These are phyloP conservation scores for Paecilomyces niveus DNA, from an alignment of 2,329 filamentous ascomycete genomes.

Conservation along the genomic window DNA sequence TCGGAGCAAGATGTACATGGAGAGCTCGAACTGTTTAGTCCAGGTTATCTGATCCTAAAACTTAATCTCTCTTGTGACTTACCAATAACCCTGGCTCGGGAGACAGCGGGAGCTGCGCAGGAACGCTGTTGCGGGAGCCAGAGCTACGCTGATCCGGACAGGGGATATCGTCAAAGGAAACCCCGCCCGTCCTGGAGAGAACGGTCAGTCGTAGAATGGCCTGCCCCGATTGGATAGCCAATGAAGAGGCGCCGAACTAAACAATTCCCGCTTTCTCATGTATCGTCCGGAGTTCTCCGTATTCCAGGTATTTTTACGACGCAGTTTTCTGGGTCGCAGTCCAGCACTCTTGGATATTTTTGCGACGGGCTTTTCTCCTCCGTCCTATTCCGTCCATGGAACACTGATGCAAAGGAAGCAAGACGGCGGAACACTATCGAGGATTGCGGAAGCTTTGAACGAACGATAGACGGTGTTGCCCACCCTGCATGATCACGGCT, in stretches of 20 bases:
- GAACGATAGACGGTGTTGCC: conserved; percentile 8
- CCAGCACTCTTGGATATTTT: not conserved
- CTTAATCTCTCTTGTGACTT: not conserved
- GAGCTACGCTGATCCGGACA: not conserved
- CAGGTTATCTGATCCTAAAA: not conserved
- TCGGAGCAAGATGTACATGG: not conserved
- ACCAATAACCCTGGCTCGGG: not conserved
- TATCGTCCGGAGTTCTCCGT: not conserved
- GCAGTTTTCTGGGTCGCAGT: not conserved
- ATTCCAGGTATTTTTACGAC: not conserved
- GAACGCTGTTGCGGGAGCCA: not conserved
- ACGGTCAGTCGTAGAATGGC: not conserved
- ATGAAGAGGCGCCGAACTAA: not conserved
- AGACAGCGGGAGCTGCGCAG: not conserved
- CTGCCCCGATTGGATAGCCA: not conserved
- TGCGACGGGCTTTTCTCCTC: not conserved
- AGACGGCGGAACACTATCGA: conserved; percentile 2
- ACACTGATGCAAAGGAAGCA: not conserved
- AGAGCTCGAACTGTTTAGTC: not conserved
- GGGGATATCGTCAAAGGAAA: not conserved
- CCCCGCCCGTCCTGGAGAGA: not conserved
- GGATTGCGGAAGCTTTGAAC: conserved; percentile 11
- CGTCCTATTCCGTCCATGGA: not conserved
- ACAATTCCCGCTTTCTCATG: not conserved
- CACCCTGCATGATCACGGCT: conserved; percentile 19